Conservation (phyloP, 2,329 filamentous ascomycete species). For the Aureobasidium subglaciale region DNA sequence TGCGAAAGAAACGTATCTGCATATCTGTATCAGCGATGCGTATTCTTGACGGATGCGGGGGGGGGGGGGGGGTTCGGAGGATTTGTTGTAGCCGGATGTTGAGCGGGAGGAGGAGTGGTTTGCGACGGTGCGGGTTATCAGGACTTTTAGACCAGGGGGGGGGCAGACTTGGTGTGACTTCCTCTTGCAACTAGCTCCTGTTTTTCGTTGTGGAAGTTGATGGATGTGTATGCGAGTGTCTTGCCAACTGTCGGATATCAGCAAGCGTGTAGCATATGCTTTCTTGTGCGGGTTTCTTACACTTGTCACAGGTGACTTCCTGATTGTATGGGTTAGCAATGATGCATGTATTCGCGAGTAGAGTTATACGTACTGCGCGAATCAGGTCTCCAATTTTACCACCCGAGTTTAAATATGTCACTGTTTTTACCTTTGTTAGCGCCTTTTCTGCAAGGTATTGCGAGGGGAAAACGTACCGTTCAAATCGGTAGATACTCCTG, state of each 20-base stretch:
- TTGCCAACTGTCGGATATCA: constrained; percentile 47
- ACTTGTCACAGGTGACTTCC: constrained; percentile 60
- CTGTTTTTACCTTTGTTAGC: constrained; percentile 26
- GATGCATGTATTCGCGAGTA: not conserved
- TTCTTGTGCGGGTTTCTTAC: constrained; percentile 39
- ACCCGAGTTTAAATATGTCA: constrained; percentile 58
- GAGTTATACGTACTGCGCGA: constrained; percentile 37
- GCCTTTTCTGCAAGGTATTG: not conserved
- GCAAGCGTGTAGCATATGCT: too few relatives aligned
- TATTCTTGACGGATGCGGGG: not conserved
- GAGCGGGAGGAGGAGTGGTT: not conserved
- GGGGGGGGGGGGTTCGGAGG: not conserved
- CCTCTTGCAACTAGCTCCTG: constrained; percentile 56
- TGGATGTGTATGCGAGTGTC: constrained; percentile 56
- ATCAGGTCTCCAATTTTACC: constrained; percentile 56
- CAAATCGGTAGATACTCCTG: constrained; percentile 60
- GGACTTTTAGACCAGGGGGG: too few relatives aligned
- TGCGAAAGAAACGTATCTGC: constrained; percentile 48
- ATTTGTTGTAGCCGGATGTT: not conserved
- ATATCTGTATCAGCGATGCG: constrained; percentile 20
- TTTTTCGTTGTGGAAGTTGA: constrained; percentile 53
- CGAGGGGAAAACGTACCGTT: constrained; percentile 38
- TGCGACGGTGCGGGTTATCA: not conserved
- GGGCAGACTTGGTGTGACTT: constrained; percentile 58
- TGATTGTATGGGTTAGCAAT: too few relatives aligned